A percentile compares a stretch with the other conserved stretches of the same genome.
Conservation (phyloP, 306 rosid species). For the Gillenia trifoliata region DNA sequence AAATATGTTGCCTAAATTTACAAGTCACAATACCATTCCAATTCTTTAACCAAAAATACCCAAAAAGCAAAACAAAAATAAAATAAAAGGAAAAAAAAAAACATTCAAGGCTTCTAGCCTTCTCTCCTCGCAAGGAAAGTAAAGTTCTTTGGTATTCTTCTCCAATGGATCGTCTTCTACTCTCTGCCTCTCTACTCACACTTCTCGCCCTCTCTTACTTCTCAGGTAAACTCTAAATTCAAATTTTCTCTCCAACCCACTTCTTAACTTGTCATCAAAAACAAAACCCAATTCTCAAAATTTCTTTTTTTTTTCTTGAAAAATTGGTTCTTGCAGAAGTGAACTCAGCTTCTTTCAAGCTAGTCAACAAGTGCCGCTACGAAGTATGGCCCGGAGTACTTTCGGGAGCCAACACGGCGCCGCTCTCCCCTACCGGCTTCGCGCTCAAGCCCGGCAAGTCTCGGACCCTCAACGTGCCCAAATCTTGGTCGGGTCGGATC, state of each 20-base stretch:
- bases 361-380: conserved; percentile 78
- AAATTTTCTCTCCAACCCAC: not conserved
- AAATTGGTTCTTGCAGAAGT: conserved; percentile 33
- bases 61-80: not conserved
- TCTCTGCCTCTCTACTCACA: conserved; percentile 30
- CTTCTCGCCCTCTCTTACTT: conserved; percentile 39
- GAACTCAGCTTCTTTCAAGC: conserved; percentile 62
- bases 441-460: conserved; percentile 51
- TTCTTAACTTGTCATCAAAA: not conserved
- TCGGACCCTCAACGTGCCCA: conserved; percentile 47
- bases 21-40: not conserved
- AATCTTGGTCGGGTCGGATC: conserved; percentile 86
- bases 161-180: conserved; percentile 41
- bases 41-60: not conserved
- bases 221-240: conserved; percentile 42
- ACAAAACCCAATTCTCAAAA: conserved; percentile 7
- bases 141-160: conserved; percentile 29
- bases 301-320: not conserved
- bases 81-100: not conserved
- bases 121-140: conserved; percentile 37
- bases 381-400: conserved; percentile 85
- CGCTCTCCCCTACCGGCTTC: conserved; percentile 81
- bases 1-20: not conserved
- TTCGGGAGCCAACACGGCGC: conserved; percentile 73
- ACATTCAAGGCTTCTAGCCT: not conserved